Percentiles rank a stretch among this genome's conserved stretches.
phyloP scores from a whole-genome alignment of 148 eudicot species.

The Camellia japonica region DNA sequence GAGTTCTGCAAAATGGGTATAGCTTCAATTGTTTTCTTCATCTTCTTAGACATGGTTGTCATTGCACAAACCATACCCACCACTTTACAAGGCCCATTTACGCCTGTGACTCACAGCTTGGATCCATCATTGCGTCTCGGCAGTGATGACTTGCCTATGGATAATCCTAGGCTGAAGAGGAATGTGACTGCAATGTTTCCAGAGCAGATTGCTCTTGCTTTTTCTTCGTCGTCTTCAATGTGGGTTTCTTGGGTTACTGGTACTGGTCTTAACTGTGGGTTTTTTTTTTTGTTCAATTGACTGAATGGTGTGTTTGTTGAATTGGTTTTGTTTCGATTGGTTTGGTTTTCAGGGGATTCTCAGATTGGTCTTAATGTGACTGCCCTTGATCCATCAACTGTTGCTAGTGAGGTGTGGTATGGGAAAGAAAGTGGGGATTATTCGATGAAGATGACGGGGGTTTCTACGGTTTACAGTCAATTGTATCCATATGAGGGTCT shows the following conservation, averaged over 20 bases:
- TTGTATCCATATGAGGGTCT: conserved; percentile 79
- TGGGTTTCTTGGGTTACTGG: conserved; percentile 98
- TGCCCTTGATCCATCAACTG: conserved; percentile 64
- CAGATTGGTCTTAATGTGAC: conserved; percentile 81
- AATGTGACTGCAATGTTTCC: conserved; percentile 64
- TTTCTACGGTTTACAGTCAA: conserved; percentile 69
- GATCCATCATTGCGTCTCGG: conserved; percentile 68
- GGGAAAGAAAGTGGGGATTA: conserved; percentile 70
- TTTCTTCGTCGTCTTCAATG: conserved; percentile 67
- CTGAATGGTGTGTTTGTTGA: background rate
- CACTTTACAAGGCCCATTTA: conserved; percentile 81
- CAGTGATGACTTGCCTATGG: conserved; percentile 70
- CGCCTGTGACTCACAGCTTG: conserved; percentile 64
- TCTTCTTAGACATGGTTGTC: background rate
- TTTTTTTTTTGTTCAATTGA: conserved; percentile 10
- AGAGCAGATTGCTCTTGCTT: conserved; percentile 78
- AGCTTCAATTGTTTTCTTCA: conserved; percentile 6
- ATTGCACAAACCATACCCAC: conserved; percentile 52
- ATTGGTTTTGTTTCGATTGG: conserved; percentile 7
- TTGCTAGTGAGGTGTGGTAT: conserved; percentile 90
- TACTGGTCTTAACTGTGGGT: conserved; percentile 15
- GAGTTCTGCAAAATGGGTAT: conserved; percentile 8
- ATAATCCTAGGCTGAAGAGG: conserved; percentile 62
- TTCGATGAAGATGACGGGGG: conserved; percentile 48
- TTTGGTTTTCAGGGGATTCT: conserved; percentile 60